phyloP scores from a whole-genome alignment of 176 grass and related monocot genomes.

The Oryza glumipatula region DNA sequence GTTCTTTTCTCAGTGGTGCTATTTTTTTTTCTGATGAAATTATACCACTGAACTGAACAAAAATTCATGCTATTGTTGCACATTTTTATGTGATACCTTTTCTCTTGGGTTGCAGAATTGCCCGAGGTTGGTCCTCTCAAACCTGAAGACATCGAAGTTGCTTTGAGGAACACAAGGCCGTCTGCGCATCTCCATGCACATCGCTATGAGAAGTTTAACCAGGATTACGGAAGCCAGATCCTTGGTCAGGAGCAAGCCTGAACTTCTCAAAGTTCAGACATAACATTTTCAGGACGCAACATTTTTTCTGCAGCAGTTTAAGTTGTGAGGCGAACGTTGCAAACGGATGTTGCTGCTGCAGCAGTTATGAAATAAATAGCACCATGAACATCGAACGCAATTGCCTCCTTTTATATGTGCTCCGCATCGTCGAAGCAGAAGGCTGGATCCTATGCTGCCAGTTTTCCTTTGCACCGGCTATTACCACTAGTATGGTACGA shows the following conservation, averaged over 20 bases:
- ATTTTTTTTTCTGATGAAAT: background rate
- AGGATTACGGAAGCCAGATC: conserved; percentile 88
- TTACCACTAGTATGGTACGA: too few species aligned
- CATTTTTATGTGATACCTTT: background rate
- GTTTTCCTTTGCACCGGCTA: too few species aligned
- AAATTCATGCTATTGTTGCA: background rate
- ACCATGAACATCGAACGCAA: background rate
- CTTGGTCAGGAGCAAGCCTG: conserved; percentile 40
- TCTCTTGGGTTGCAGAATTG: conserved; percentile 29
- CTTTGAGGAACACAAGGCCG: conserved; percentile 80
- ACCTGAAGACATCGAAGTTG: conserved; percentile 68
- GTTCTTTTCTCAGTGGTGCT: background rate
- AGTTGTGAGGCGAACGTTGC: background rate
- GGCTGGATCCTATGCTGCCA: background rate
- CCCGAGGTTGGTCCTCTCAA: conserved; percentile 52
- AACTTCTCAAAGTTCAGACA: conserved; percentile 18
- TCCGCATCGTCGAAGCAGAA: background rate
- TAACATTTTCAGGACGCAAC: background rate
- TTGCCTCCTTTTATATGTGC: background rate
- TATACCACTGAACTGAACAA: background rate
- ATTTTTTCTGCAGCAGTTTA: background rate
- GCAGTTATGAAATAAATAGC: conserved; percentile 16
- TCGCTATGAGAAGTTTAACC: conserved; percentile 82
- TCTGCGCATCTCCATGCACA: conserved; percentile 93
- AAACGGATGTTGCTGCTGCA: background rate